A percentile compares a stretch with the other conserved stretches of the same genome.
phyloP scores from a whole-genome alignment of 1,284 basidiomycete species.

The Cystobasidium slooffiae region DNA sequence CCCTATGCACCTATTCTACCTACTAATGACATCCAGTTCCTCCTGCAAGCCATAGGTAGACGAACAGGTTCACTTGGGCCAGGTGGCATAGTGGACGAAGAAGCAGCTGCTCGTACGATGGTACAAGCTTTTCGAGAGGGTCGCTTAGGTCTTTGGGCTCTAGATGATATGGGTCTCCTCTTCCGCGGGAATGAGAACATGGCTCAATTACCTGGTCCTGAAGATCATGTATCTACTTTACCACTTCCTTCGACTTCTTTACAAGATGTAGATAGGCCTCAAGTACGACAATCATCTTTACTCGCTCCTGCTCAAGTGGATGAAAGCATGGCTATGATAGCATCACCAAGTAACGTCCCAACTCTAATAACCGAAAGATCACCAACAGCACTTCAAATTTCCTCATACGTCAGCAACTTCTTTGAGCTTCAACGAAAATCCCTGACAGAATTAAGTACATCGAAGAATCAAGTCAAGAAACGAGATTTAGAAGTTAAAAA shows the following conservation, averaged over 20 bases:
- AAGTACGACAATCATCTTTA: background rate
- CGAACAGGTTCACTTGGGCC: conserved; percentile 79
- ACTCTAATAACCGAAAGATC: conserved; percentile 29
- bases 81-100: conserved; percentile 72
- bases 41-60: conserved; percentile 70
- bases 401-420: conserved; percentile 8
- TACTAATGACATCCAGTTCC: conserved; percentile 64
- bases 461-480: conserved; percentile 51
- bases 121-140: conserved; percentile 80
- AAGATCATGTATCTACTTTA: conserved; percentile 14
- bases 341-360: conserved; percentile 5
- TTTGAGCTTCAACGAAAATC: conserved; percentile 3
- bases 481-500: conserved; percentile 45
- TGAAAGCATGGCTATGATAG: conserved; percentile 24
- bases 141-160: conserved; percentile 62
- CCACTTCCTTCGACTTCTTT: background rate
- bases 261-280: background rate
- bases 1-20: conserved; percentile 60
- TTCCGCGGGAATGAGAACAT: conserved; percentile 39
- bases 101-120: conserved; percentile 76
- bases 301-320: conserved; percentile 15
- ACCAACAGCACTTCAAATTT: conserved; percentile 20
- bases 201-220: conserved; percentile 30
- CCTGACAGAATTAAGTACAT: conserved; percentile 40
- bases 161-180: conserved; percentile 57